Base-by-base conservation (phyloP, 106 monocot genomes). In the Gastrodia elata region DNA sequence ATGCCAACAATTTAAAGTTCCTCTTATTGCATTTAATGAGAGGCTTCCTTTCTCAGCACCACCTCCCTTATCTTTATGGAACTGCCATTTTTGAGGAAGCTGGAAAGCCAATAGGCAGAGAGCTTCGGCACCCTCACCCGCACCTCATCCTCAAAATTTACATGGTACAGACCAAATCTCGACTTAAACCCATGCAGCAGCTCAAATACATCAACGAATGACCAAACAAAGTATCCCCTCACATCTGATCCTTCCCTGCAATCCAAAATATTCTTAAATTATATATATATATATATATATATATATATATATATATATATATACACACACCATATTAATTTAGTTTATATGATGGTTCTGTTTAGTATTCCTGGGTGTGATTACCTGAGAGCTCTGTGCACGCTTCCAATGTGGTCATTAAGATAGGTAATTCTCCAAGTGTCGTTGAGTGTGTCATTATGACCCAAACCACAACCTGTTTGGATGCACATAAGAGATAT, bases 221-320 rank as follows among this genome's bases (percentile, higher is more conserved):
- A 83, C 92, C 92, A 93, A 6, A 84, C 75, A 46, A 93, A 87
- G 76, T 87, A 93, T 65, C 89, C 89, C 69, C 73, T 87, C 41
- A 81, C 77, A 59, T 89, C 64, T 38, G 78, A 80, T 84, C 89
- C 89, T 75, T 83, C 79, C 83, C 87, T 93, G 72, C 39, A 79
- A 64, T 56, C 9, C 56, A 56, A 1, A 56, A 56, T 1, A 56
- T n/a, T n/a, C n/a, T n/a, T n/a, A n/a, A n/a, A n/a, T n/a, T n/a
- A n/a, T n/a, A n/a, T n/a, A n/a, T n/a, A n/a, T n/a, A n/a, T n/a
- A n/a, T n/a, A n/a, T n/a, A n/a, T n/a, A n/a, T n/a, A n/a, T n/a
- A n/a, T n/a, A n/a, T n/a, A n/a, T n/a, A n/a, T n/a, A n/a, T n/a
- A n/a, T n/a, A n/a, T n/a, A n/a, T n/a, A n/a, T n/a, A n/a, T n/a